Evolutionary conservation across 1,284 basidiomycete species (phyloP).

Genomic region (Fomitopsis betulina): DNA sequence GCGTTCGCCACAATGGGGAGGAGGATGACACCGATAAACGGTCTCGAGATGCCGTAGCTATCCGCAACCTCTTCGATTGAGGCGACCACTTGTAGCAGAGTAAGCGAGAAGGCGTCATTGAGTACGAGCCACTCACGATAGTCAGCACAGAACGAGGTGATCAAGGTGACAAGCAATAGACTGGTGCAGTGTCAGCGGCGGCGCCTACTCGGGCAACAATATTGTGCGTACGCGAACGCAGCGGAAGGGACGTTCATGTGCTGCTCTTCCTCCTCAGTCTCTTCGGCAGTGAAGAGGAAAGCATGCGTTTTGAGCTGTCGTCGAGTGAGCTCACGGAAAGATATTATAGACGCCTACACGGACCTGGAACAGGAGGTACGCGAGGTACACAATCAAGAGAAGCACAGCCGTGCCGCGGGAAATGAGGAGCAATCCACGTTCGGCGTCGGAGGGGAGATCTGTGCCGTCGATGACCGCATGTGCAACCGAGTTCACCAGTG

Average conservation of each 20-base stretch:
- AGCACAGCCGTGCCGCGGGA: constrained; percentile 84
- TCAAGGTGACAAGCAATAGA: constrained; percentile 62
- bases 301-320: constrained; percentile 36
- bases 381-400: constrained; percentile 77
- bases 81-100: constrained; percentile 58
- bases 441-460: constrained; percentile 26
- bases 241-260: constrained; percentile 72
- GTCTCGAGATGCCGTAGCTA: constrained; percentile 76
- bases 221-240: constrained; percentile 46
- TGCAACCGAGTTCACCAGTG: not conserved
- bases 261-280: constrained; percentile 42
- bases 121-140: constrained; percentile 42
- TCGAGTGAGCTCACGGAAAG: not conserved
- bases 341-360: constrained; percentile 10
- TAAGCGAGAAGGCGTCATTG: not conserved
- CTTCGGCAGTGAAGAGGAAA: constrained; percentile 14
- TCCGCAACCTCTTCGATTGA: constrained; percentile 88
- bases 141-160: constrained; percentile 87
- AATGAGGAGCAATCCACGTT: constrained; percentile 65
- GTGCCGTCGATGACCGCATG: constrained; percentile 13
- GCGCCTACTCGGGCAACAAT: not conserved
- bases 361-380: constrained; percentile 78
- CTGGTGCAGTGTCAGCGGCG: constrained; percentile 27
- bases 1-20: constrained; percentile 75
- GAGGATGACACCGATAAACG: constrained; percentile 75